Percentiles rank a stretch among this genome's conserved stretches.
phyloP scores from a whole-genome alignment of 2,329 filamentous ascomycete species.

The Xylaria sp. region DNA sequence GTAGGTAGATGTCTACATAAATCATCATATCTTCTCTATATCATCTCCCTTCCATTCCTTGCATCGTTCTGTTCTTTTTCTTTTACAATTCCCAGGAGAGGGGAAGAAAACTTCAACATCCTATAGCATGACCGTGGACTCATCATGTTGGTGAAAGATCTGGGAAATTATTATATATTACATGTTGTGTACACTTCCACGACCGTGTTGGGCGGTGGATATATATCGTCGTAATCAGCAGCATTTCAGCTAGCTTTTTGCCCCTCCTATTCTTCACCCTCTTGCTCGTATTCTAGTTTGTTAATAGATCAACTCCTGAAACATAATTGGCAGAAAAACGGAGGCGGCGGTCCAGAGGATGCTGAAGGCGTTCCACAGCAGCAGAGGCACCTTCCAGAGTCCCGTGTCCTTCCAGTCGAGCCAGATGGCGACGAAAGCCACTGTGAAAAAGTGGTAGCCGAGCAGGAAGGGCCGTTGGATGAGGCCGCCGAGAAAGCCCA shows the following conservation, averaged over 20 bases:
- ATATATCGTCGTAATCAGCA: not conserved
- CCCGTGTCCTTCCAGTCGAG: conserved; percentile 63
- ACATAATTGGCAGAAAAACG: conserved; percentile 86
- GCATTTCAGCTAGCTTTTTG: not conserved
- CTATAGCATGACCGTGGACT: conserved; percentile 9
- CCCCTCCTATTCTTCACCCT: not conserved
- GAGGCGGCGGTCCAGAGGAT: conserved; percentile 84
- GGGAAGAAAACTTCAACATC: not conserved
- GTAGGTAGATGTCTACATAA: conserved; percentile 17
- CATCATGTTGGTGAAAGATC: not conserved
- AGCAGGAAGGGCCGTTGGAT: conserved; percentile 81
- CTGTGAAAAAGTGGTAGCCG: conserved; percentile 93
- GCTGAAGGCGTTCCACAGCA: conserved; percentile 71
- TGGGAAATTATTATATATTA: conserved; percentile 15
- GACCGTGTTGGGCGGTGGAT: not conserved
- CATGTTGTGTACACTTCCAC: conserved; percentile 1
- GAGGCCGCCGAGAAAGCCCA: conserved; percentile 83
- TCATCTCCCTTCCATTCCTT: conserved; percentile 1
- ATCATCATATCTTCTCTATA: conserved; percentile 15
- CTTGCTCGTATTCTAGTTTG: not conserved
- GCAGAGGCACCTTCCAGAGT: conserved; percentile 70
- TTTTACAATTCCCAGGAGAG: not conserved
- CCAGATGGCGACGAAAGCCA: conserved; percentile 90
- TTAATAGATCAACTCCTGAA: conserved; percentile 66
- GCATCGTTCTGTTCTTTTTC: not conserved